Percentiles rank a stretch among this genome's conserved stretches.
phyloP scores from a whole-genome alignment of 1,284 basidiomycete species.

The Mixia osmundae region DNA sequence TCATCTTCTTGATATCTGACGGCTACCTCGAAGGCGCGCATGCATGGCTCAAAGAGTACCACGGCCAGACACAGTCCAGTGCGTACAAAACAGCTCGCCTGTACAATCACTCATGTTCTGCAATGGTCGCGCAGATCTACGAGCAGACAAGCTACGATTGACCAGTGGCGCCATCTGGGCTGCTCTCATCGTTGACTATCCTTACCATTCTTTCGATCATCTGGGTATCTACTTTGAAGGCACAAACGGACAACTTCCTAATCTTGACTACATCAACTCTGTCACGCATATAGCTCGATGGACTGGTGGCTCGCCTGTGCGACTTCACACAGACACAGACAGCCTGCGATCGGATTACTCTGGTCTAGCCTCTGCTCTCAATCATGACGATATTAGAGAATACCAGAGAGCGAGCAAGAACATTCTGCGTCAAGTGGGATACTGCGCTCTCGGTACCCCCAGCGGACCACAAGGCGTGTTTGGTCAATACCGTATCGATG shows the following conservation, averaged over 20 bases:
- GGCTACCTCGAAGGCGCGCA: constrained; percentile 75
- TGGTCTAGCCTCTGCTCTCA: too few relatives aligned
- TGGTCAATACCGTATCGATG: constrained; percentile 70
- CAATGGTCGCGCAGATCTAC: constrained; percentile 30
- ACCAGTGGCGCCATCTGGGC: constrained; percentile 72
- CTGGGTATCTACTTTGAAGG: constrained; percentile 86
- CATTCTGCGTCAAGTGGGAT: constrained; percentile 37
- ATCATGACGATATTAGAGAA: constrained; percentile 23
- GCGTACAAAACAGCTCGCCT: constrained; percentile 12
- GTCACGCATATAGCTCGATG: constrained; percentile 46
- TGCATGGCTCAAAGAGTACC: constrained; percentile 68
- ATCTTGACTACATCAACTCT: constrained; percentile 82
- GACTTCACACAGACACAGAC: constrained; percentile 37
- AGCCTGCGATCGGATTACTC: background rate
- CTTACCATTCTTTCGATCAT: constrained; percentile 85
- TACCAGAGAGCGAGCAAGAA: constrained; percentile 38
- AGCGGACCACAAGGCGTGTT: constrained; percentile 26
- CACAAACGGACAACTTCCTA: constrained; percentile 77
- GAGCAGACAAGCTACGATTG: constrained; percentile 36
- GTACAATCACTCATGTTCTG: background rate
- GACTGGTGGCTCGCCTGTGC: constrained; percentile 44
- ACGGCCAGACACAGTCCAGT: constrained; percentile 45
- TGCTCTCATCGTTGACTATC: constrained; percentile 80
- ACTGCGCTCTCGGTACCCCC: constrained; percentile 35
- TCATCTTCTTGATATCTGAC: constrained; percentile 74